Evolutionary conservation across 345 rosid species (phyloP).

Genomic region (Kandelia obovata): DNA sequence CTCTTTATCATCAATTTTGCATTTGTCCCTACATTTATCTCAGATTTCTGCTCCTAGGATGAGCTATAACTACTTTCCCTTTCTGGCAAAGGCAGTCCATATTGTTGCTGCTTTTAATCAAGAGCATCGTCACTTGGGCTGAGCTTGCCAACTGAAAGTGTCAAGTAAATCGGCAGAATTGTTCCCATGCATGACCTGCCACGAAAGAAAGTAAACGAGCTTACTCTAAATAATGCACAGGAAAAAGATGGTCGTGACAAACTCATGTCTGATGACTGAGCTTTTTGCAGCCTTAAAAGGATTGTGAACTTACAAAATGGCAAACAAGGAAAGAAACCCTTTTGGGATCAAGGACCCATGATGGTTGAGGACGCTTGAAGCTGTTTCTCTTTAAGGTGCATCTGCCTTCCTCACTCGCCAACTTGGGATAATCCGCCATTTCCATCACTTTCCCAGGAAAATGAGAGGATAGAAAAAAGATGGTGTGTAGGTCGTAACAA

Average conservation of each 20-base stretch:
- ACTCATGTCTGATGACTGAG: neutral
- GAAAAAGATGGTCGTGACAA: neutral
- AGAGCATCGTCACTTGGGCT: constrained; percentile 31
- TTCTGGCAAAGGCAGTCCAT: constrained; percentile 8
- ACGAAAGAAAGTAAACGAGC: neutral
- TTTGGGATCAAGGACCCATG: constrained; percentile 78
- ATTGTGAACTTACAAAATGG: constrained; percentile 61
- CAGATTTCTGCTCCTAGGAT: constrained; percentile 15
- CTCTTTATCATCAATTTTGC: constrained; percentile 6
- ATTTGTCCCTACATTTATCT: constrained; percentile 9
- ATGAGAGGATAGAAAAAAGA: neutral
- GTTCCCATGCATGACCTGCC: constrained; percentile 95
- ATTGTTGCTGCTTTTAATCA: constrained; percentile 29
- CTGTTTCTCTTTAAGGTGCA: constrained; percentile 50
- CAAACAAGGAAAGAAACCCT: constrained; percentile 77
- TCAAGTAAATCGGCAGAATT: constrained; percentile 80
- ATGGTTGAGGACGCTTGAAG: constrained; percentile 50
- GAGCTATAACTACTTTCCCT: constrained; percentile 13
- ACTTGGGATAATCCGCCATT: constrained; percentile 50
- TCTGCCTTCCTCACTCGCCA: constrained; percentile 47
- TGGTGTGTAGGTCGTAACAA: constrained; percentile 14
- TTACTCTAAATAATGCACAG: neutral
- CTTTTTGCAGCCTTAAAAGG: neutral
- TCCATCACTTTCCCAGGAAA: constrained; percentile 34
- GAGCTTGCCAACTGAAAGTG: constrained; percentile 54